A percentile compares a stretch with the other conserved stretches of the same genome.
Conservation (phyloP, 1,284 basidiomycete species). For the Tylopilus sp. region DNA sequence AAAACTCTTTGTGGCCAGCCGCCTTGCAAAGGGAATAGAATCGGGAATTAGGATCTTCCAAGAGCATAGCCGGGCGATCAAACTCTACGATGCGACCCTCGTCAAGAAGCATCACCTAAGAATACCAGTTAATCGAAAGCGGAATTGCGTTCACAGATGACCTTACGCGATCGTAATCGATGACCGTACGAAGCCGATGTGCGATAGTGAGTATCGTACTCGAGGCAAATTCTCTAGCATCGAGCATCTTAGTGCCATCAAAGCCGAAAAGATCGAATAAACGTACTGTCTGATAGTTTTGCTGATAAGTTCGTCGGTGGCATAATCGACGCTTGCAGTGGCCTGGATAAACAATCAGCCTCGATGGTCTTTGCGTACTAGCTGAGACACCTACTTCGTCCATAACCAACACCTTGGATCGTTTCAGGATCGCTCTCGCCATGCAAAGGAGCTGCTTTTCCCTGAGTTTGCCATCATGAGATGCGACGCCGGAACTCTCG, state of each 20-base stretch:
- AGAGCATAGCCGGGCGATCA: conserved; percentile 63
- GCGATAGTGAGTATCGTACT: conserved; percentile 68
- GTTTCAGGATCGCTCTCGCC: conserved; percentile 58
- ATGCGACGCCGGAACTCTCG: neutral
- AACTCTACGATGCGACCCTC: conserved; percentile 81
- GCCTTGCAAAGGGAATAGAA: conserved; percentile 80
- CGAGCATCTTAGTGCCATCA: conserved; percentile 9
- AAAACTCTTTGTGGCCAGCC: conserved; percentile 76
- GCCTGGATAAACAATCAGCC: conserved; percentile 11
- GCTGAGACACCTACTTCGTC: conserved; percentile 41
- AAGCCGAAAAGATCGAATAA: neutral
- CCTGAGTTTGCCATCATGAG: conserved; percentile 20
- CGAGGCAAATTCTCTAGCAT: conserved; percentile 54
- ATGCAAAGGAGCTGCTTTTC: conserved; percentile 65
- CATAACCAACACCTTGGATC: conserved; percentile 56
- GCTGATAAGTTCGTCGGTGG: conserved; percentile 57
- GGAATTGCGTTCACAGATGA: conserved; percentile 12
- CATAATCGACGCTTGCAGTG: conserved; percentile 53
- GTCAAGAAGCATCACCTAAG: conserved; percentile 81
- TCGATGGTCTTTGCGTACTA: neutral
- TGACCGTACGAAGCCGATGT: conserved; percentile 65
- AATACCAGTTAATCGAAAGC: neutral
- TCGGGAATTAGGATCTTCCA: conserved; percentile 60
- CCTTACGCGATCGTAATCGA: conserved; percentile 60
- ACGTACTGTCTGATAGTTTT: conserved; percentile 56